phyloP scores from a whole-genome alignment of 371 early-diverging fungal species.

The Smittium culicis region DNA sequence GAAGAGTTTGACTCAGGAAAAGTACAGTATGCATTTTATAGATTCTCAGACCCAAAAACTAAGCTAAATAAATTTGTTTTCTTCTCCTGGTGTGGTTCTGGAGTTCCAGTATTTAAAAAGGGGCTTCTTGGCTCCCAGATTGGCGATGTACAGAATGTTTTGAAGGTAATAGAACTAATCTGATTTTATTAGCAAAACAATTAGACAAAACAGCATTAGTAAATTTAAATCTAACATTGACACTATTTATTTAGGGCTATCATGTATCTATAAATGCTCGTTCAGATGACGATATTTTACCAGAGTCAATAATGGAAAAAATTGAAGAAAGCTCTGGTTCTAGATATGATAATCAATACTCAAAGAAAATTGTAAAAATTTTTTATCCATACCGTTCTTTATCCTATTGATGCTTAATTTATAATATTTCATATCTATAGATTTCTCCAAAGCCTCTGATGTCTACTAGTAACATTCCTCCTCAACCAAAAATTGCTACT shows the following conservation, averaged over 20 bases:
- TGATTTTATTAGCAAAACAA: neutral
- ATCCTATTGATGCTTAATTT: neutral
- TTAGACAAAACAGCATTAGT: neutral
- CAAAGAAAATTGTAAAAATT: neutral
- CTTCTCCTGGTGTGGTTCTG: constrained; percentile 91
- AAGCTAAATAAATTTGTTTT: constrained; percentile 76
- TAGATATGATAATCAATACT: constrained; percentile 66
- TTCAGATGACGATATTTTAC: constrained; percentile 67
- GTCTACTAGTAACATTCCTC: neutral
- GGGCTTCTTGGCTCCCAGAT: constrained; percentile 73
- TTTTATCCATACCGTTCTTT: neutral
- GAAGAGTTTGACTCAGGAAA: constrained; percentile 83
- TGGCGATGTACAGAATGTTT: constrained; percentile 48
- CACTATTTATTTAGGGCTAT: constrained; percentile 35
- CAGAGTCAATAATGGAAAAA: constrained; percentile 68
- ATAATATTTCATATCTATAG: neutral
- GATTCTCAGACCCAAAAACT: constrained; percentile 75
- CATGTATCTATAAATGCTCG: constrained; percentile 87
- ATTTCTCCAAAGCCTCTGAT: too few relatives aligned
- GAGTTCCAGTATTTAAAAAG: constrained; percentile 82
- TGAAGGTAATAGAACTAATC: constrained; percentile 23
- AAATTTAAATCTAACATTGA: neutral
- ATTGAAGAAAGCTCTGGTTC: constrained; percentile 72
- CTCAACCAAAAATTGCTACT: neutral
- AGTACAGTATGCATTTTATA: constrained; percentile 76